A percentile compares a stretch with the other conserved stretches of the same genome.
These are phyloP conservation scores for Melaleuca alternifolia DNA, from an alignment of 345 rosid species.

Conservation along the genomic window DNA sequence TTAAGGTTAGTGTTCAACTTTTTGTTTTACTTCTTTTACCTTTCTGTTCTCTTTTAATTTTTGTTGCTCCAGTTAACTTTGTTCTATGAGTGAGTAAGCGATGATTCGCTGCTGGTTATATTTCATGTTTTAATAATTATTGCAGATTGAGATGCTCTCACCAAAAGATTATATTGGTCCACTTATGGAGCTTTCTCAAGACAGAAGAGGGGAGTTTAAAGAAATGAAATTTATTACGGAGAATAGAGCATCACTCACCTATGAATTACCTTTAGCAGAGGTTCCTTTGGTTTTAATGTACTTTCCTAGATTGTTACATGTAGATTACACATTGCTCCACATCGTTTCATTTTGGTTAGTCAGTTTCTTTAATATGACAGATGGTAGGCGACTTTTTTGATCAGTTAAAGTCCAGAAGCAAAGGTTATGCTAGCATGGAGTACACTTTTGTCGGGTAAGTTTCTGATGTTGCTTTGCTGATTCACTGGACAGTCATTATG, in stretches of 20 bases:
- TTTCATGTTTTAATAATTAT: slow-evolving; percentile 10
- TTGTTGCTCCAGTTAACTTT: not conserved
- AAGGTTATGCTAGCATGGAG: slow-evolving; percentile 99
- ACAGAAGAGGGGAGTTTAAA: slow-evolving; percentile 86
- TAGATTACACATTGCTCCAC: not conserved
- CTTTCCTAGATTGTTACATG: not conserved
- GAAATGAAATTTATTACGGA: slow-evolving; percentile 94
- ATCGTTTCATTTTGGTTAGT: slow-evolving; percentile 4
- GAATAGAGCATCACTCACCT: slow-evolving; percentile 71
- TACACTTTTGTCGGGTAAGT: slow-evolving; percentile 76
- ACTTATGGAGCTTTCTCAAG: slow-evolving; percentile 97
- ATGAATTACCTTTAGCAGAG: slow-evolving; percentile 93
- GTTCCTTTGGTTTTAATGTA: slow-evolving; percentile 17
- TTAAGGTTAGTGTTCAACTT: slow-evolving; percentile 46
- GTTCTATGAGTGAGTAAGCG: not conserved
- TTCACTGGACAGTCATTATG: not conserved
- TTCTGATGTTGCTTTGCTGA: not conserved
- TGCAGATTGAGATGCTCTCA: slow-evolving; percentile 89
- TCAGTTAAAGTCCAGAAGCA: slow-evolving; percentile 87
- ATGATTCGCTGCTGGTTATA: not conserved
- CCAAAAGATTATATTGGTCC: slow-evolving; percentile 96
- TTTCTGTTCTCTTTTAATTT: not conserved
- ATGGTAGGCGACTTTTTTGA: slow-evolving; percentile 99
- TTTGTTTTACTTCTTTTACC: not conserved
- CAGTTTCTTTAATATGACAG: slow-evolving; percentile 26